Evolutionary conservation across 805 yeast genomes (phyloP).

Genomic region (Ogataea polymorpha): DNA sequence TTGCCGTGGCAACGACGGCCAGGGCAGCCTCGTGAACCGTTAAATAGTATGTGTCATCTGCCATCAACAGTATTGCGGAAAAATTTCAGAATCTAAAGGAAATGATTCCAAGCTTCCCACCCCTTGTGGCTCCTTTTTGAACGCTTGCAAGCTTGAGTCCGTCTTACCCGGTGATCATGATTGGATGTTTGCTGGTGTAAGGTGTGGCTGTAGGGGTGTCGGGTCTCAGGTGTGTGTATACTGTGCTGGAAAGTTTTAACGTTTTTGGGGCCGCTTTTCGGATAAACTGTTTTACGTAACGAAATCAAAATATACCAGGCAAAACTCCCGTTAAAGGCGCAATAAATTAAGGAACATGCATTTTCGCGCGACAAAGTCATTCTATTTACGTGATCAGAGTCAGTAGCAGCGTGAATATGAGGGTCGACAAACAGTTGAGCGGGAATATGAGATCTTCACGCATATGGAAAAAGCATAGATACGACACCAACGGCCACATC

Average conservation of each 20-base stretch:
- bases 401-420: slow-evolving; percentile 54
- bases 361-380: too few relatives aligned
- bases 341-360: too few relatives aligned
- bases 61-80: slow-evolving; percentile 21
- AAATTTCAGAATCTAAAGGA: not conserved
- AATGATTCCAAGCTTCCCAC: slow-evolving; percentile 2
- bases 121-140: slow-evolving; percentile 5
- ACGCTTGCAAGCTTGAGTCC: not conserved
- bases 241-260: not conserved
- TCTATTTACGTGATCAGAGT: slow-evolving; percentile 31
- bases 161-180: slow-evolving; percentile 10
- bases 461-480: slow-evolving; percentile 45
- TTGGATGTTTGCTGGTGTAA: slow-evolving; percentile 5
- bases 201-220: slow-evolving; percentile 7
- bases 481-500: slow-evolving; percentile 59
- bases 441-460: slow-evolving; percentile 54
- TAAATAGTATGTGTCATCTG: slow-evolving; percentile 54
- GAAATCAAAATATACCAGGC: too few relatives aligned
- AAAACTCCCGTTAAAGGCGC: too few relatives aligned
- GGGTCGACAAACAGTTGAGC: slow-evolving; percentile 52
- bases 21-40: slow-evolving; percentile 80
- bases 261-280: not conserved
- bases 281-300: too few relatives aligned
- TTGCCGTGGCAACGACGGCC: slow-evolving; percentile 80
- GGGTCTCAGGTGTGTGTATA: too few relatives aligned